Conservation (phyloP, 345 rosid species). For the thale cress (Arabidopsis thaliana) region DNA sequence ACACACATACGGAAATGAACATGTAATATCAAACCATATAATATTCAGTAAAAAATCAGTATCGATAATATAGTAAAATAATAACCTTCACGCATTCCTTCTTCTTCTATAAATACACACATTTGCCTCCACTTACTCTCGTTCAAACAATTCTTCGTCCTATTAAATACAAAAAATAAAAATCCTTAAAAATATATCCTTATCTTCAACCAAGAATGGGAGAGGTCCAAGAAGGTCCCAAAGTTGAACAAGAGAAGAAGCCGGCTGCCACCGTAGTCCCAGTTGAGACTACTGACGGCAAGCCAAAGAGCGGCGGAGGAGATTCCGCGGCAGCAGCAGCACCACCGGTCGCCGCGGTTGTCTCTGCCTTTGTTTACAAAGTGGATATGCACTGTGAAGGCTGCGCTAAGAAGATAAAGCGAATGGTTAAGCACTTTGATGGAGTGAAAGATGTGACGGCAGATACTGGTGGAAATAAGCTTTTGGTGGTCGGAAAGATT, state of each 20-base stretch:
- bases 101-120: slow-evolving; percentile 53
- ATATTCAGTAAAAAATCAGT: slow-evolving; percentile 20
- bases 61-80: slow-evolving; percentile 23
- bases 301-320: slow-evolving; percentile 53
- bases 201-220: slow-evolving; percentile 50
- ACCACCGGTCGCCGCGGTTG: slow-evolving; percentile 26
- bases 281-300: slow-evolving; percentile 49
- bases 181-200: not conserved
- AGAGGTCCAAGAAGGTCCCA: slow-evolving; percentile 59
- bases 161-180: not conserved
- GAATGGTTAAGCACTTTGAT: slow-evolving; percentile 48
- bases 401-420: slow-evolving; percentile 75
- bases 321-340: slow-evolving; percentile 45
- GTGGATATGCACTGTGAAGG: slow-evolving; percentile 87
- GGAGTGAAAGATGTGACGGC: slow-evolving; percentile 77
- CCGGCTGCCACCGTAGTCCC: slow-evolving; percentile 31
- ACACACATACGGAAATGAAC: slow-evolving; percentile 31
- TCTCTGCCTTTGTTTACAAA: slow-evolving; percentile 56
- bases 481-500: slow-evolving; percentile 71
- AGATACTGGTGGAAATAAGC: slow-evolving; percentile 59
- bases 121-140: slow-evolving; percentile 43
- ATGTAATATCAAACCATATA: slow-evolving; percentile 30
- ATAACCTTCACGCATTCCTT: slow-evolving; percentile 13
- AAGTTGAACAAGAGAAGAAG: slow-evolving; percentile 61
- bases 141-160: slow-evolving; percentile 39